Percentiles rank a stretch among this genome's conserved stretches.
These are phyloP conservation scores for Adansonia grandidieri DNA, from an alignment of 441 rosid genomes.

Conservation along the genomic window DNA sequence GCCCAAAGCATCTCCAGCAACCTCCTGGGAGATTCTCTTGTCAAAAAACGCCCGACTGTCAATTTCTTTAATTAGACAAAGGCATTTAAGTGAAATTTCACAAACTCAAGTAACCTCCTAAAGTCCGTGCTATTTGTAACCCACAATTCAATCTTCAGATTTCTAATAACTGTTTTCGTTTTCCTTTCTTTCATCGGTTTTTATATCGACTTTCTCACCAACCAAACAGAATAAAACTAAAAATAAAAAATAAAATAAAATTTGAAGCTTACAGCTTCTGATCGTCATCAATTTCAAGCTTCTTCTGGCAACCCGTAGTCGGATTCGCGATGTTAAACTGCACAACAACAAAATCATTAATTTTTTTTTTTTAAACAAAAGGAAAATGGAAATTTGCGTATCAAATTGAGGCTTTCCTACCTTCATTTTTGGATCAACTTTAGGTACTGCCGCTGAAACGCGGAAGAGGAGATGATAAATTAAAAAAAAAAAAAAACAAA, in stretches of 20 bases:
- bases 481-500: too few species aligned
- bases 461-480: too few species aligned
- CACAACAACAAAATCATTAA: too few species aligned
- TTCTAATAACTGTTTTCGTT: too few species aligned
- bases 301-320: constrained; percentile 46
- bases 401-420: too few species aligned
- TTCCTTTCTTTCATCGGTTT: neutral
- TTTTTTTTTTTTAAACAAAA: too few species aligned
- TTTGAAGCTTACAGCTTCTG: constrained; percentile 41
- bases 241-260: neutral
- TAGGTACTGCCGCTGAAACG: too few species aligned
- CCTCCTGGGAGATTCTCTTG: constrained; percentile 62
- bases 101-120: neutral
- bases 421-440: too few species aligned
- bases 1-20: constrained; percentile 58
- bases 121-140: neutral
- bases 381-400: too few species aligned
- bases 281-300: constrained; percentile 60
- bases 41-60: constrained; percentile 52
- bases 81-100: neutral
- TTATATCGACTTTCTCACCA: neutral
- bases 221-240: neutral
- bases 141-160: neutral
- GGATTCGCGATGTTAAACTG: constrained; percentile 49
- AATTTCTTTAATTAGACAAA: neutral